phyloP scores from a whole-genome alignment of 2,329 filamentous ascomycete species.

The Magnaporthales sp. region DNA sequence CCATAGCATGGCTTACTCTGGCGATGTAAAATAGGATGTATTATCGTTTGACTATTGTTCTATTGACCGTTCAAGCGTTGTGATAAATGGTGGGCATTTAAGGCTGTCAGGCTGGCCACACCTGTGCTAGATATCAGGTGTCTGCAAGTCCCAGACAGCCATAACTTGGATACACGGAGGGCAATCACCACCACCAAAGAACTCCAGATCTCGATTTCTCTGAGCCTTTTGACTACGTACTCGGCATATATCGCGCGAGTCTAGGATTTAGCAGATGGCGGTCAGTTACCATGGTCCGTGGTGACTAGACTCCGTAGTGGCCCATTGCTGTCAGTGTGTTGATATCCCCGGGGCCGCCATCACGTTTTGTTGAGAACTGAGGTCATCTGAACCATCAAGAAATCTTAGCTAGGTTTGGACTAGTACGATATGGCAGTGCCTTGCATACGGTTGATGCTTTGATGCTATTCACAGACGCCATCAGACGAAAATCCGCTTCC shows the following conservation, averaged over 20 bases:
- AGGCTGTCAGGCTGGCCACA: too few species aligned
- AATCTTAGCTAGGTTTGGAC: background rate
- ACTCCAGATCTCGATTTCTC: background rate
- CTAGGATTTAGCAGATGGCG: background rate
- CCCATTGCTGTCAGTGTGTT: background rate
- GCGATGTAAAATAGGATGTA: background rate
- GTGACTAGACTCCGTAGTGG: background rate
- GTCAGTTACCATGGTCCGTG: background rate
- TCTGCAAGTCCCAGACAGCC: background rate
- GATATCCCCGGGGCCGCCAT: background rate
- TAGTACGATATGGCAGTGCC: background rate
- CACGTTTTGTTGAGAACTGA: background rate
- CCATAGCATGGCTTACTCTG: background rate
- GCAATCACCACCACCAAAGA: background rate
- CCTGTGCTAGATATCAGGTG: background rate
- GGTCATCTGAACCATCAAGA: background rate
- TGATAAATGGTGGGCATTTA: too few species aligned
- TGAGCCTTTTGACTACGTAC: too few species aligned
- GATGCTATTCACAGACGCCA: background rate
- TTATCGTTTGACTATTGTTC: background rate
- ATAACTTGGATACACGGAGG: background rate
- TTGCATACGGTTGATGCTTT: background rate
- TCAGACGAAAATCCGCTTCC: background rate
- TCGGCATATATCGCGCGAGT: too few species aligned
- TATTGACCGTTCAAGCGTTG: background rate